These are phyloP conservation scores for Lolium rigidum DNA, from an alignment of 176 grass and related monocot species.

Conservation along the genomic window DNA sequence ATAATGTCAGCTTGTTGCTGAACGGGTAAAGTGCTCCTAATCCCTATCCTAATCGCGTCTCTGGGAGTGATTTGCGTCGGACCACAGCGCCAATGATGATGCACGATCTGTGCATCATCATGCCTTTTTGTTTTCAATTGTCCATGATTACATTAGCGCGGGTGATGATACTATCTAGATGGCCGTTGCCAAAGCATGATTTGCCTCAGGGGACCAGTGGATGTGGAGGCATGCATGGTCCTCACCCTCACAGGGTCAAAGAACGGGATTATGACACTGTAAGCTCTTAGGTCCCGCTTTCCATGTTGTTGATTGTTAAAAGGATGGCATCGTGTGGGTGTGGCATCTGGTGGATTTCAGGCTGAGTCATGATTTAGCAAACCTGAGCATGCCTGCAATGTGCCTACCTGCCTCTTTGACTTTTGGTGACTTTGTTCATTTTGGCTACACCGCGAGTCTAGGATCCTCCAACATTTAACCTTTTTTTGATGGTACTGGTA, in stretches of 20 bases:
- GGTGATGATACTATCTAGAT: background rate
- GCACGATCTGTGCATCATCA: constrained; percentile 1
- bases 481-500: no score
- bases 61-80: constrained; percentile 33
- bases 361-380: background rate
- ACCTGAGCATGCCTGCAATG: background rate
- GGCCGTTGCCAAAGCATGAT: background rate
- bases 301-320: background rate
- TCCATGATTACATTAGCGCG: constrained; percentile 34
- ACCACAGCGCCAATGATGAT: constrained; percentile 41
- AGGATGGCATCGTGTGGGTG: background rate
- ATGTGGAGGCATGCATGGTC: constrained; percentile 62
- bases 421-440: no score
- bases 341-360: background rate
- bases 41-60: constrained; percentile 27
- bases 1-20: background rate
- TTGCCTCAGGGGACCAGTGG: background rate
- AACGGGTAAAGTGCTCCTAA: background rate
- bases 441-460: no score
- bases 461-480: no score
- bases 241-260: no score
- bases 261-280: no score
- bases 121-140: background rate
- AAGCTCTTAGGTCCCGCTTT: background rate
- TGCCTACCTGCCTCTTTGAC: no score